These are phyloP conservation scores for Vitellaria paradoxa DNA, from an alignment of 179 eudicot genomes.

Conservation along the genomic window DNA sequence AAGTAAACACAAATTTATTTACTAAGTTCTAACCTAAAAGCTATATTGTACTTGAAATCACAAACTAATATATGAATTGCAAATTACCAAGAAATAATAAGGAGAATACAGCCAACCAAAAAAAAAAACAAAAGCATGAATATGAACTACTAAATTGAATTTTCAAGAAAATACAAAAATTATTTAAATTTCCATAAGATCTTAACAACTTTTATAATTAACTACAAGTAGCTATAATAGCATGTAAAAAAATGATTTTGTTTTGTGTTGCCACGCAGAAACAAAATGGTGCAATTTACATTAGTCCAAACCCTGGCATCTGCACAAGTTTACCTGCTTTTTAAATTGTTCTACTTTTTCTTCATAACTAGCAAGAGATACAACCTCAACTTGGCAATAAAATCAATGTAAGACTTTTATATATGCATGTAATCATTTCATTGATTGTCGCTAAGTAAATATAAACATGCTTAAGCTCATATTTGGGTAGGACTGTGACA, in stretches of 20 bases:
- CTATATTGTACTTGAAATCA: not conserved
- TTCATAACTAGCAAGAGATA: constrained; percentile 91
- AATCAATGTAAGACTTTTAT: constrained; percentile 17
- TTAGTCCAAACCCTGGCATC: no score
- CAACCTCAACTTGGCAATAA: constrained; percentile 77
- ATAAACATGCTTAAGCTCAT: constrained; percentile 6
- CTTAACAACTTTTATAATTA: no score
- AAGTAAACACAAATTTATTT: not conserved
- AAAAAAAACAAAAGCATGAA: not conserved
- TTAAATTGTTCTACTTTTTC: constrained; percentile 92
- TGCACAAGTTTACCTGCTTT: no score
- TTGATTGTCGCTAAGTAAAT: not conserved
- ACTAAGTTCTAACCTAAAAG: not conserved
- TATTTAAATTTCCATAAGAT: no score
- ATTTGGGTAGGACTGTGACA: not conserved
- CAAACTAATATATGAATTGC: not conserved
- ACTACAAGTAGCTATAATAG: not conserved
- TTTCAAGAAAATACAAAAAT: not conserved
- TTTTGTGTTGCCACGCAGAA: not conserved
- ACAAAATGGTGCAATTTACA: not conserved
- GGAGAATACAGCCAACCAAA: not conserved
- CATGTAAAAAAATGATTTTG: not conserved
- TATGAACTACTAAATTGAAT: not conserved
- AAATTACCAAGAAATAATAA: not conserved
- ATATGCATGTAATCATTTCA: no score